Evolutionary conservation across 2,329 filamentous ascomycete genomes (phyloP), one percentile per base, ranked within the genome.

Genomic region (Conoideocrella luteorostrata): DNA sequence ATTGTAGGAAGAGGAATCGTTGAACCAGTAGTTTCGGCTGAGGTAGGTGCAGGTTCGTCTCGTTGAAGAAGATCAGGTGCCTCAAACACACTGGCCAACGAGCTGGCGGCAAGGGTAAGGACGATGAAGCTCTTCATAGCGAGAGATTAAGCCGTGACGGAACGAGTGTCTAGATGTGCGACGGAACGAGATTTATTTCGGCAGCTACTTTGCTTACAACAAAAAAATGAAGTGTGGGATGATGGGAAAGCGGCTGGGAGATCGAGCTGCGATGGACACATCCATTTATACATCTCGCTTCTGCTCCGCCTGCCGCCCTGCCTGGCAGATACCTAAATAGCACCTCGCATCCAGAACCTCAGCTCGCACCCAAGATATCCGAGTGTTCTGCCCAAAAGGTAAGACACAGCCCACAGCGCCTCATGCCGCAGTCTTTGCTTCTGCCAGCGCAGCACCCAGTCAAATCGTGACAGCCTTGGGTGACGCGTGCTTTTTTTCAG

Each of bases 71-170:
- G 21, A 9, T 15, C 39, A 7, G 29, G 22, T 17, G 30, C 39
- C 13, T 35, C 20, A 6, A 44, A 20, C 18, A 28, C 15, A 21
- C 13, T 22, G 30, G 35, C 29, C 5, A 41, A 30, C 10, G 39
- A 34, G 30, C 18, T 30, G 9, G 35, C 20, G 9, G 26, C 35
- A 12, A 39, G n/a, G 21, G 17, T 29, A 12, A 44, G 28, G 29
- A 44, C 26, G 29, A 26, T 4, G 21, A 44, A 6, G 21, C 22
- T 38, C 35, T 44, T 44, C 42, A 44, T 44, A 34, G 17, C 20
- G 18, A n/a, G n/a, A n/a, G n/a, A n/a, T n/a, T n/a, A n/a, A n/a
- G n/a, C n/a, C n/a, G n/a, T n/a, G n/a, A n/a, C n/a, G n/a, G n/a
- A n/a, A n/a, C n/a, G n/a, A n/a, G n/a, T n/a, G n/a, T n/a, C n/a